Evolutionary conservation across 2,329 filamentous ascomycete species (phyloP), one percentile per base, ranked within the genome.

Genomic region (Didymella pomorum): DNA sequence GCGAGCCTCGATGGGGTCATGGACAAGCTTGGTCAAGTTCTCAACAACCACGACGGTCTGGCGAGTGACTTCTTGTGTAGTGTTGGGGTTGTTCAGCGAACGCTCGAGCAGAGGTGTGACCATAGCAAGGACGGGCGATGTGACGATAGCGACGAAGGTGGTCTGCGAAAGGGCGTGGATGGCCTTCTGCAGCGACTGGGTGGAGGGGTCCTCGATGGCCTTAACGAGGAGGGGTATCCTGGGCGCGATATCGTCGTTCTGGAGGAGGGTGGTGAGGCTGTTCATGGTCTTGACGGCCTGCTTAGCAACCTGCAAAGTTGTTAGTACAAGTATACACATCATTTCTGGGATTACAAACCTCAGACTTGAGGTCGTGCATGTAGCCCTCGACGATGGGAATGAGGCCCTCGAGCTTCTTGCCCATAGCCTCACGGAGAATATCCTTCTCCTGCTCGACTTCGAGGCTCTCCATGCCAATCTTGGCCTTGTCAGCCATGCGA

Each of bases 31-130:
- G 61, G 95, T 99, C 81, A 99, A 83, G 81, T 99, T 99, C 81
- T 99, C 95, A 20, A 95, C 91, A 50, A 99, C 96, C 53, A 99
- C 93, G 28, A 96, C 93, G 2, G 95, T 97, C 80, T 97, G 94
- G 61, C 95, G 90, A 55, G 97, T 84, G 21, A 98, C 93, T 80
- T 99, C 95, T 77, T 99, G 95, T 3, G 91, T 85, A 4, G 95
- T 99, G 16, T 87, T 87, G 9, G 94, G 95, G 61, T 89, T 94
- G 82, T 97, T 97, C 61, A 99, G 86, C 18, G 93, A 92, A 68
- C 95, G 90, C 81, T 98, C 95, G 26, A 99, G 87, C 67, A 98
- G 89, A 44, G 95, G 95, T 1, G 95, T 99, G 54, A 99, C 85
- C 55, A 99, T 87, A 18, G 95, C 95, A 57, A 99, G 87, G 5